These are phyloP conservation scores for Colletotrichum magnum DNA, from an alignment of 2,329 filamentous ascomycete species.

Conservation along the genomic window DNA sequence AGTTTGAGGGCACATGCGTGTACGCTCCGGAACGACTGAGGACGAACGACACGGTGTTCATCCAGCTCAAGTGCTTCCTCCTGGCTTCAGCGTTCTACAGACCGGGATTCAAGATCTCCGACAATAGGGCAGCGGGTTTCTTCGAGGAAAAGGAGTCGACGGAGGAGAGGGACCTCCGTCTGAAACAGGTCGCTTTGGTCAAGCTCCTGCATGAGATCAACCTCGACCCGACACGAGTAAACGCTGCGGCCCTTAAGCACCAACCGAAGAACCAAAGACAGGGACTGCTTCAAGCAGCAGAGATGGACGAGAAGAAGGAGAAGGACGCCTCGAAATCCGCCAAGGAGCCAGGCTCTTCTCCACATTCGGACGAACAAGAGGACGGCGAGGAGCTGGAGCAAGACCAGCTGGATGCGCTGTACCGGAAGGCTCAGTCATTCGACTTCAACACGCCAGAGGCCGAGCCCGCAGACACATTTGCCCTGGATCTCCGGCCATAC, in stretches of 20 bases:
- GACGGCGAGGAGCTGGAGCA: conserved; percentile 94
- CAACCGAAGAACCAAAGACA: conserved; percentile 87
- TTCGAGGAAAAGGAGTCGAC: conserved; percentile 89
- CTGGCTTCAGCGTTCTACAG: conserved; percentile 81
- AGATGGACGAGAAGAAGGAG: conserved; percentile 84
- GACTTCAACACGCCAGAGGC: conserved; percentile 93
- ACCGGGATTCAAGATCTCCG: conserved; percentile 71
- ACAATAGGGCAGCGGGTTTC: conserved; percentile 79
- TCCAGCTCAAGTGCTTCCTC: conserved; percentile 87
- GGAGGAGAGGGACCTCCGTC: conserved; percentile 86
- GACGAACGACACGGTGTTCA: conserved; percentile 94
- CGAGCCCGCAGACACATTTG: conserved; percentile 86
- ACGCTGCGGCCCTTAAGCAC: conserved; percentile 80
- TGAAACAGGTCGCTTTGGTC: conserved; percentile 90
- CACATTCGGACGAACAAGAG: conserved; percentile 79
- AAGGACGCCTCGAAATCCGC: conserved; percentile 62
- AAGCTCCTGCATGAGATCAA: conserved; percentile 92
- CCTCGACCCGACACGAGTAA: conserved; percentile 81
- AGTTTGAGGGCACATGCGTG: conserved; percentile 89
- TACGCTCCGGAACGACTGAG: conserved; percentile 88
- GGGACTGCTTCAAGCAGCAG: conserved; percentile 87
- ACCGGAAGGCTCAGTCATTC: conserved; percentile 96
- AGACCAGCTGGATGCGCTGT: conserved; percentile 93
- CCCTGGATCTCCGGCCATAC: conserved; percentile 88
- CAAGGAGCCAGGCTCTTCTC: conserved; percentile 60